Evolutionary conservation across 73 alveolate genomes (phyloP).

Genomic region (Paramecium biaurelia): DNA sequence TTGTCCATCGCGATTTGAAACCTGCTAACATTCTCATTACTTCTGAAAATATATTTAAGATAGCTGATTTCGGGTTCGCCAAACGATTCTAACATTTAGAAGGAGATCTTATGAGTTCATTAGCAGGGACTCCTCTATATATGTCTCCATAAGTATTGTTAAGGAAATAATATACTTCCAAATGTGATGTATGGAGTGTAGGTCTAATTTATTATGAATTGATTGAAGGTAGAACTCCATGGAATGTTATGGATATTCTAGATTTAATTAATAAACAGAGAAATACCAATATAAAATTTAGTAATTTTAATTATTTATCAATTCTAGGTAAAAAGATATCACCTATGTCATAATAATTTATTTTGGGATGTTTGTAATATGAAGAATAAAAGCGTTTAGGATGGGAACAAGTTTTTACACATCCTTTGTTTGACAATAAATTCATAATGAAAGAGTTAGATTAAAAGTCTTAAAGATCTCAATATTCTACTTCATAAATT

Average conservation of each 20-base stretch:
- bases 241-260: conserved; percentile 42
- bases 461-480: neutral
- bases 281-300: neutral
- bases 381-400: conserved; percentile 32
- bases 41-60: conserved; percentile 48
- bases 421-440: neutral
- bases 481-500: neutral
- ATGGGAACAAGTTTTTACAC: conserved; percentile 40
- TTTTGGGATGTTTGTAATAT: neutral
- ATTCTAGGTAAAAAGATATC: neutral
- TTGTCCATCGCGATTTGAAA: conserved; percentile 67
- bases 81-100: conserved; percentile 45
- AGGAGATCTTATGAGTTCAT: conserved; percentile 59
- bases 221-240: conserved; percentile 63
- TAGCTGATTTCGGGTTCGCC: conserved; percentile 67
- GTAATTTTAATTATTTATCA: neutral
- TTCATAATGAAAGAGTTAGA: neutral
- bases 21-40: conserved; percentile 71
- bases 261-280: conserved; percentile 57
- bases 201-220: conserved; percentile 62
- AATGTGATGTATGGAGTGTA: conserved; percentile 66
- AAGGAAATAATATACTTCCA: conserved; percentile 49
- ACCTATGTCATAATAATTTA: neutral
- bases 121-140: conserved; percentile 64
- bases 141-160: conserved; percentile 63